A percentile compares a stretch with the other conserved stretches of the same genome.
Conservation (phyloP, 495 filamentous ascomycete genomes). For the Darksidea phi region DNA sequence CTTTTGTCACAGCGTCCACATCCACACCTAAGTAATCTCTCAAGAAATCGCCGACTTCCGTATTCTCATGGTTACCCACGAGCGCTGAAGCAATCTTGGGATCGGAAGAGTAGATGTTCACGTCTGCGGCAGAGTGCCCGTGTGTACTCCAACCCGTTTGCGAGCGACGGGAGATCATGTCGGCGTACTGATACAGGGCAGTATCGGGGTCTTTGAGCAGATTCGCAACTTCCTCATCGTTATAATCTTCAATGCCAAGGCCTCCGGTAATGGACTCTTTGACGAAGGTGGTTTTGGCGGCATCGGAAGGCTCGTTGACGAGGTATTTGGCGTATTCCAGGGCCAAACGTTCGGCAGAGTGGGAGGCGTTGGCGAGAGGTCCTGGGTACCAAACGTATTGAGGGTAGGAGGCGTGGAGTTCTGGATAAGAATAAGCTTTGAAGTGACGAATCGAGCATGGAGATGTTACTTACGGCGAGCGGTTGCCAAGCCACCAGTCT, state of each 20-base stretch:
- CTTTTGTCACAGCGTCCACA: slow-evolving; percentile 69
- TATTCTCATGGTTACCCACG: slow-evolving; percentile 90
- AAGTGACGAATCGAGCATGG: background rate
- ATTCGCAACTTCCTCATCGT: slow-evolving; percentile 65
- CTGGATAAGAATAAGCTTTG: slow-evolving; percentile 29
- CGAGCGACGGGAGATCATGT: slow-evolving; percentile 80
- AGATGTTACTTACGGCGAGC: slow-evolving; percentile 62
- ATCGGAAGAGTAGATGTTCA: slow-evolving; percentile 80
- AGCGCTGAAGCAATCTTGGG: slow-evolving; percentile 50
- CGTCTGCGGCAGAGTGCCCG: slow-evolving; percentile 85
- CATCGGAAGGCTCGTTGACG: slow-evolving; percentile 36
- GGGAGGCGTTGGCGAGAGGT: slow-evolving; percentile 75
- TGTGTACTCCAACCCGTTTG: slow-evolving; percentile 92
- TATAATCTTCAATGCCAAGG: slow-evolving; percentile 74
- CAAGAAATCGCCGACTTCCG: slow-evolving; percentile 81
- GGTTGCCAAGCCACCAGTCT: slow-evolving; percentile 83
- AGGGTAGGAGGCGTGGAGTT: slow-evolving; percentile 65
- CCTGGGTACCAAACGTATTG: slow-evolving; percentile 85
- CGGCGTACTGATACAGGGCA: slow-evolving; percentile 64
- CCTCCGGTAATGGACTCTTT: slow-evolving; percentile 60
- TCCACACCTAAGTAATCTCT: slow-evolving; percentile 76
- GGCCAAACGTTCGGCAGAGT: slow-evolving; percentile 70
- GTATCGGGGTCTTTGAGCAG: slow-evolving; percentile 57
- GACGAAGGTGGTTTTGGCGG: slow-evolving; percentile 52
- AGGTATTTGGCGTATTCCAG: slow-evolving; percentile 59